A percentile compares a stretch with the other conserved stretches of the same genome.
These are phyloP conservation scores for Penicillium italicum DNA, from an alignment of 2,329 filamentous ascomycete genomes.

Conservation along the genomic window DNA sequence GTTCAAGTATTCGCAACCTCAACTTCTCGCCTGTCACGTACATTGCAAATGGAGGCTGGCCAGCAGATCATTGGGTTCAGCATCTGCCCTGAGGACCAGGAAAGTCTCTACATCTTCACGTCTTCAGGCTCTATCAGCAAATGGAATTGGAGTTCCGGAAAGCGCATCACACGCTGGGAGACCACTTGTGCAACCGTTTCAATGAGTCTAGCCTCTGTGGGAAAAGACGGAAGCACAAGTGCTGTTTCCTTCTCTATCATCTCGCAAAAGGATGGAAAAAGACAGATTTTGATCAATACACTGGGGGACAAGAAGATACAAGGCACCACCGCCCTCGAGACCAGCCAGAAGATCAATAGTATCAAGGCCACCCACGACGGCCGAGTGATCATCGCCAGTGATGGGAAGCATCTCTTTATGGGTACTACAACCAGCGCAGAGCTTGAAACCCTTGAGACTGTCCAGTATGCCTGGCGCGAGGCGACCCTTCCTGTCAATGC, in stretches of 20 bases:
- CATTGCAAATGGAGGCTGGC: slow-evolving; percentile 56
- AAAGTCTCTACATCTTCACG: slow-evolving; percentile 54
- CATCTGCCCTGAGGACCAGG: slow-evolving; percentile 49
- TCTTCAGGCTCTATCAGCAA: slow-evolving; percentile 50
- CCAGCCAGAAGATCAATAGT: slow-evolving; percentile 26
- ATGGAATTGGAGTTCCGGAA: slow-evolving; percentile 57
- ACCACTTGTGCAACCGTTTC: slow-evolving; percentile 36
- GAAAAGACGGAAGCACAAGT: slow-evolving; percentile 28
- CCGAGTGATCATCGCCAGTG: slow-evolving; percentile 38
- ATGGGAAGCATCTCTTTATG: slow-evolving; percentile 53
- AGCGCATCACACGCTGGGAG: slow-evolving; percentile 45
- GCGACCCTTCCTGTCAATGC: slow-evolving; percentile 58
- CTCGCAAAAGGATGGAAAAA: slow-evolving; percentile 37
- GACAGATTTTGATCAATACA: slow-evolving; percentile 30
- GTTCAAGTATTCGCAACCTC: slow-evolving; percentile 76
- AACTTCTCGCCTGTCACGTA: slow-evolving; percentile 75
- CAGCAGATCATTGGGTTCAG: slow-evolving; percentile 51
- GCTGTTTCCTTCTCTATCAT: slow-evolving; percentile 40
- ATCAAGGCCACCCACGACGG: slow-evolving; percentile 33
- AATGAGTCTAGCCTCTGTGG: slow-evolving; percentile 23
- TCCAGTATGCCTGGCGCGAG: slow-evolving; percentile 54
- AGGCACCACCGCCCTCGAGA: slow-evolving; percentile 30
- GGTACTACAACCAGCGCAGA: slow-evolving; percentile 48
- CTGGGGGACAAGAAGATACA: slow-evolving; percentile 22
- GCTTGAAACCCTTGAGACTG: slow-evolving; percentile 36